A percentile compares a stretch with the other conserved stretches of the same genome.
Conservation (phyloP, 2,329 filamentous ascomycete genomes). For the Diaporthe sp. region DNA sequence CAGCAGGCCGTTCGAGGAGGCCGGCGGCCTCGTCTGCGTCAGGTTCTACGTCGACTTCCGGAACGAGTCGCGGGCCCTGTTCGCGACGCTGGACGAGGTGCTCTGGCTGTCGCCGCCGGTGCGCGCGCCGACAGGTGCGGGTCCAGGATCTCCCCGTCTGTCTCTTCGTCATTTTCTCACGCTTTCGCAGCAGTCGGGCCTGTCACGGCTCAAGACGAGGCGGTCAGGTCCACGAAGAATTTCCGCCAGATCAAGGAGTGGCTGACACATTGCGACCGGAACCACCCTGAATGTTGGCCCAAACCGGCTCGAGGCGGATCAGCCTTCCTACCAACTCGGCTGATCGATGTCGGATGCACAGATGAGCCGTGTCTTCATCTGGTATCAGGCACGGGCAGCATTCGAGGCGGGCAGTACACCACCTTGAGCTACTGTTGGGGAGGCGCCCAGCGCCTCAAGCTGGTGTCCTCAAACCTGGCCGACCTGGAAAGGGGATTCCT, state of each 20-base stretch:
- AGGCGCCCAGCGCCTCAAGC: neutral
- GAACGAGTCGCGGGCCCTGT: neutral
- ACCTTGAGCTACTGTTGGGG: constrained; percentile 10
- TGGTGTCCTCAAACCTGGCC: neutral
- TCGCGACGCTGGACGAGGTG: neutral
- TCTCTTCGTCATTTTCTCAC: neutral
- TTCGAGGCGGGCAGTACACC: neutral
- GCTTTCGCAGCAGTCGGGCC: neutral
- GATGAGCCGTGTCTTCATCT: neutral
- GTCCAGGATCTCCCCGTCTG: neutral
- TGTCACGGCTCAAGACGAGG: neutral
- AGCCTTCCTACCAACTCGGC: neutral
- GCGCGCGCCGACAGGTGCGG: neutral
- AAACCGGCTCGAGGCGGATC: too few relatives aligned
- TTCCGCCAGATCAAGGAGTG: neutral
- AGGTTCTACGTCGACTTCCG: neutral
- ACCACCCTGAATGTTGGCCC: neutral
- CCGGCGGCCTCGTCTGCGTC: neutral
- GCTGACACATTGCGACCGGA: neutral
- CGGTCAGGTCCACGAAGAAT: neutral
- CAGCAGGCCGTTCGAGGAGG: neutral
- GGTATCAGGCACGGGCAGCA: neutral
- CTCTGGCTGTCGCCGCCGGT: neutral
- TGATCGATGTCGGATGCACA: neutral
- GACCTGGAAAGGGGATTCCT: neutral